These are phyloP conservation scores for Claviceps sp. DNA, from an alignment of 2,329 filamentous ascomycete genomes.

Conservation along the genomic window DNA sequence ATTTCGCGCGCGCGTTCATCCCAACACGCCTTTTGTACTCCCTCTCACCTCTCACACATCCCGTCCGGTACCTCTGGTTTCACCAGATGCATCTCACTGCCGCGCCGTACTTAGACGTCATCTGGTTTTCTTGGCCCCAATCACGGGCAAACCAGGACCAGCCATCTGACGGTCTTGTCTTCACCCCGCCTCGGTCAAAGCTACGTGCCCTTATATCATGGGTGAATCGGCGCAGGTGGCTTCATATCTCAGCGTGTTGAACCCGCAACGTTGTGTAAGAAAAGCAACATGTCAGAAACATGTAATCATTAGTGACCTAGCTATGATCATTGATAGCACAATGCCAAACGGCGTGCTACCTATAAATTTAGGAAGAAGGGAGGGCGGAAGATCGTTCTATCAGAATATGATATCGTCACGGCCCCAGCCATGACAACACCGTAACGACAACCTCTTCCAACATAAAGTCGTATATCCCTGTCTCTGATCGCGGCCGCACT, in stretches of 20 bases:
- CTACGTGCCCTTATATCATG: neutral
- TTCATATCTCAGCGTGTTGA: neutral
- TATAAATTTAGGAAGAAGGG: neutral
- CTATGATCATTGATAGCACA: neutral
- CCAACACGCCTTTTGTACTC: neutral
- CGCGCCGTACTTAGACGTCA: neutral
- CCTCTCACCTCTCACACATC: neutral
- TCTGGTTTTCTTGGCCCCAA: neutral
- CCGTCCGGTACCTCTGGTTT: neutral
- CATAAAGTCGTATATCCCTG: neutral
- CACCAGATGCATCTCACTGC: constrained; percentile 2
- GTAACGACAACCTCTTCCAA: neutral
- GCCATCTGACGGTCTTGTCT: neutral
- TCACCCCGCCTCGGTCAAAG: neutral
- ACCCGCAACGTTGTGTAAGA: neutral
- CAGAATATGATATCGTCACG: neutral
- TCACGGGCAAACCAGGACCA: neutral
- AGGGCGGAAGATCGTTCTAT: neutral
- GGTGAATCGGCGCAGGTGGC: neutral
- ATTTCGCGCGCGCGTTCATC: neutral
- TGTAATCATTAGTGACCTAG: neutral
- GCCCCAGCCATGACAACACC: neutral
- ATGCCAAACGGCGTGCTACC: neutral
- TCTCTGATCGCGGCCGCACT: neutral
- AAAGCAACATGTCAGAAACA: neutral